phyloP scores from a whole-genome alignment of 2,329 filamentous ascomycete species.

The Colletotrichum coccodes region DNA sequence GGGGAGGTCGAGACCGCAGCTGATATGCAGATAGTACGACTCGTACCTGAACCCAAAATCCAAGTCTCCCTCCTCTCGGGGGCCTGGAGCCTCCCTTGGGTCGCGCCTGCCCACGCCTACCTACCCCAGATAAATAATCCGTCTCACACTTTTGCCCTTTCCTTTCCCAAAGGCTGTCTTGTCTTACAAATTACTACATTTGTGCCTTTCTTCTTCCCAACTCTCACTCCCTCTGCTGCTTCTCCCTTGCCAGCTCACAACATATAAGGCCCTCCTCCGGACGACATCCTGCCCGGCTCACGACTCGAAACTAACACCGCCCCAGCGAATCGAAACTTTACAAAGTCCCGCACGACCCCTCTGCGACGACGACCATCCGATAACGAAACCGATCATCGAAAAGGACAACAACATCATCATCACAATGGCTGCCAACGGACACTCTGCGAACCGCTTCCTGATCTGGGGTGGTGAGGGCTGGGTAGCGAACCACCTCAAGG shows the following conservation, averaged over 20 bases:
- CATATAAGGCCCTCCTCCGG: slow-evolving; percentile 19
- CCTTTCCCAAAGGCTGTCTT: background rate
- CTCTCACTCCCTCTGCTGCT: background rate
- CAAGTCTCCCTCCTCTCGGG: slow-evolving; percentile 6
- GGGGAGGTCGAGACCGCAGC: slow-evolving; percentile 1
- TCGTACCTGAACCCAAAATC: slow-evolving; percentile 29
- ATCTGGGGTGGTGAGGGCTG: slow-evolving; percentile 74
- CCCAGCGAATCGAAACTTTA: slow-evolving; percentile 6
- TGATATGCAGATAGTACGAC: slow-evolving; percentile 27
- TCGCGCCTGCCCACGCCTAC: slow-evolving; percentile 23
- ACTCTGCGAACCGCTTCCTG: slow-evolving; percentile 58
- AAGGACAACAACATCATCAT: background rate
- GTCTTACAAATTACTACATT: slow-evolving; percentile 30
- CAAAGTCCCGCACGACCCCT: background rate
- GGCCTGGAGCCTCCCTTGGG: slow-evolving; percentile 17
- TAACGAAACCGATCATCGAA: background rate
- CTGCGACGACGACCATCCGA: slow-evolving; percentile 9
- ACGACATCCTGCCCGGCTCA: background rate
- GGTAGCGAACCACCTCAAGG: slow-evolving; percentile 71
- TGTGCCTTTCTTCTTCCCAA: slow-evolving; percentile 3
- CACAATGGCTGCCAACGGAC: slow-evolving; percentile 42
- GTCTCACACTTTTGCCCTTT: slow-evolving; percentile 13
- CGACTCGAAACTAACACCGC: slow-evolving; percentile 8
- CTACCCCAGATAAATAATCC: slow-evolving; percentile 32
- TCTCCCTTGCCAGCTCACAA: slow-evolving; percentile 19